A percentile compares a stretch with the other conserved stretches of the same genome.
These are phyloP conservation scores for Diplodia seriata DNA, from an alignment of 2,329 filamentous ascomycete species.

Conservation along the genomic window DNA sequence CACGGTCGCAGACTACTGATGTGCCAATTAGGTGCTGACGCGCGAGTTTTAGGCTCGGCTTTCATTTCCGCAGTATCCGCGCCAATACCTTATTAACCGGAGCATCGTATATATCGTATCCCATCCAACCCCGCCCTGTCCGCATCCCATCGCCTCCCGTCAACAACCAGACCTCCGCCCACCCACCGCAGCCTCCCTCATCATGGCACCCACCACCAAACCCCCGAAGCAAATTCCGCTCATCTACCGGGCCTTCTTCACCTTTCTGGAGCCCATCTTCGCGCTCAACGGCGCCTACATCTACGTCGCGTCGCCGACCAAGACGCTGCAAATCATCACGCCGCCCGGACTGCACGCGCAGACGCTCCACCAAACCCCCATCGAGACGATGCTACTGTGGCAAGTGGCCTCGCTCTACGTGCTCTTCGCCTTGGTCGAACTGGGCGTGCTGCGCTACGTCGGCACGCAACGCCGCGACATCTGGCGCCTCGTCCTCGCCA, in stretches of 20 bases:
- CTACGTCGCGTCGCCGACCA: slow-evolving; percentile 39
- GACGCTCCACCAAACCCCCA: slow-evolving; percentile 36
- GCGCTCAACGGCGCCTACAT: slow-evolving; percentile 41
- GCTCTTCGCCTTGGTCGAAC: slow-evolving; percentile 41
- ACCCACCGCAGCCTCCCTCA: neutral
- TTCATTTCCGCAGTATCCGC: too few relatives aligned
- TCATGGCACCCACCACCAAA: slow-evolving; percentile 8
- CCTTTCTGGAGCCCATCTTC: slow-evolving; percentile 40
- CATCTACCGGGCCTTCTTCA: slow-evolving; percentile 42
- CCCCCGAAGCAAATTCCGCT: slow-evolving; percentile 29
- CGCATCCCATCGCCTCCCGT: too few relatives aligned
- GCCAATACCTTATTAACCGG: too few relatives aligned
- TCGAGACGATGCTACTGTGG: slow-evolving; percentile 40
- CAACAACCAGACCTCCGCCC: neutral
- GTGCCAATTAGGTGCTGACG: too few relatives aligned
- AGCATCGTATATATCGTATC: too few relatives aligned
- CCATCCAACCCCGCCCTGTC: too few relatives aligned
- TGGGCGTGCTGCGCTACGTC: slow-evolving; percentile 39
- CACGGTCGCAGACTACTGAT: too few relatives aligned
- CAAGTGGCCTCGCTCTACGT: slow-evolving; percentile 42
- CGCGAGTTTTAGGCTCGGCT: too few relatives aligned
- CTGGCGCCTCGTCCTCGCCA: slow-evolving; percentile 39
- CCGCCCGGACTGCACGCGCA: slow-evolving; percentile 36
- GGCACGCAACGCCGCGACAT: slow-evolving; percentile 37
- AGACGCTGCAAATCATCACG: slow-evolving; percentile 35